Base-by-base conservation (phyloP, 345 rosid species). In the Murraya koenigii region DNA sequence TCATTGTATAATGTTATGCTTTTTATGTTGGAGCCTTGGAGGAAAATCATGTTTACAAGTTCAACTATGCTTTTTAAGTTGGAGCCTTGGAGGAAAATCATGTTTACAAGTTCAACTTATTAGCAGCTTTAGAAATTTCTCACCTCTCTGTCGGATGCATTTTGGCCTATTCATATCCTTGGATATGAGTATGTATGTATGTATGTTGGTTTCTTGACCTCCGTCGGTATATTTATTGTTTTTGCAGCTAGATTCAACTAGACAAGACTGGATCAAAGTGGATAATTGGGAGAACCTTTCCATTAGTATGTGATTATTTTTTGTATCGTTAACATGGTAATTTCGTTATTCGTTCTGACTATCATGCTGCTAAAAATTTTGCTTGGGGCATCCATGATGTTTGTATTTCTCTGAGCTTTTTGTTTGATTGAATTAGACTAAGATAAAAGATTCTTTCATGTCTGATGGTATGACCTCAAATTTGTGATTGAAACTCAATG, bases 231-330 rank as follows among this genome's bases (percentile, higher is more conserved):
- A 14, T 20, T 35, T 76, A 65, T 33, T 38, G 62, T 69, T 76
- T 86, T 77, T 83, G 85, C 90, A 96, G 98, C 82, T 87, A 63
- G 87, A 83, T 85, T 83, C 92, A 71, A 83, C 80, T 25, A 75
- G 71, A 66, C 81, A 22, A 75, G 84, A 76, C 77, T 92, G 98
- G 98, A 78, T 92, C 69, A 94, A 84, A 89, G 97, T 92, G 61
- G 82, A 76, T 28, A 85, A 74, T 80, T 96, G 95, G 93, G 95
- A 91, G 74, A 79, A 78, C 73, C 81, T 89, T 71, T 74, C 86
- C 30, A 69, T 63, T 25, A 80, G 97, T 92, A 89, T 63, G 87
- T 84, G 66, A 25, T 67, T 59, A 41, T 44, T 75, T 58, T 41
- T 17, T 39, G 54, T 69, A 59, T 25, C 23, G 28, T 74, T 28